Evolutionary conservation across 352 stramenopile genomes (phyloP).

Genomic region (Phytopythium delawarense): DNA sequence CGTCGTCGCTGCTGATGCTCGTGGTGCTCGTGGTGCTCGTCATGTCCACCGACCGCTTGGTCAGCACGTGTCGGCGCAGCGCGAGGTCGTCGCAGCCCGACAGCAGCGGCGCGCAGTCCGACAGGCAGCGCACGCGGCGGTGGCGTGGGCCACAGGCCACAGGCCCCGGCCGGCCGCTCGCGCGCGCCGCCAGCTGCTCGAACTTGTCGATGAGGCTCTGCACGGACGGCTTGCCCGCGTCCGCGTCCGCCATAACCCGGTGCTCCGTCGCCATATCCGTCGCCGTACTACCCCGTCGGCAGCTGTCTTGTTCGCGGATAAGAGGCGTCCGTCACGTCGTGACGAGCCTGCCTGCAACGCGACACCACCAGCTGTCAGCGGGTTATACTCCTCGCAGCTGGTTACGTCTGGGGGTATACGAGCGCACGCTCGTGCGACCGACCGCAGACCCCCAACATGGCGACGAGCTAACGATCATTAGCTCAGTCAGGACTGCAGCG

Average conservation of each 20-base stretch:
- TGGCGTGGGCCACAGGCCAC: constrained; percentile 3
- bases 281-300: no score
- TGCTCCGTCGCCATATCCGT: background rate
- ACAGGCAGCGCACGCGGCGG: constrained; percentile 8
- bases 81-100: background rate
- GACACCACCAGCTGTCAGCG: constrained; percentile 1
- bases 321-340: background rate
- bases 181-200: constrained; percentile 22
- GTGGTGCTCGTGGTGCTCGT: constrained; percentile 9
- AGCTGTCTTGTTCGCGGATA: background rate
- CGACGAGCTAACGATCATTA: background rate
- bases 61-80: background rate
- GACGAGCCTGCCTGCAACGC: background rate
- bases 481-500: background rate
- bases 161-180: constrained; percentile 5
- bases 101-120: background rate
- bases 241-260: background rate
- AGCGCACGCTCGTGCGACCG: background rate
- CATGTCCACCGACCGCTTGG: constrained; percentile 6
- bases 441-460: background rate
- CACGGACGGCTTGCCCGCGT: constrained; percentile 6
- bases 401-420: background rate
- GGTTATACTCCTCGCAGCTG: background rate
- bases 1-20: constrained; percentile 8
- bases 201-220: constrained; percentile 34